Percentiles rank a stretch among this genome's conserved stretches.
phyloP scores from a whole-genome alignment of 1,284 basidiomycete species.

The Pyrrhoderma lamaoense region DNA sequence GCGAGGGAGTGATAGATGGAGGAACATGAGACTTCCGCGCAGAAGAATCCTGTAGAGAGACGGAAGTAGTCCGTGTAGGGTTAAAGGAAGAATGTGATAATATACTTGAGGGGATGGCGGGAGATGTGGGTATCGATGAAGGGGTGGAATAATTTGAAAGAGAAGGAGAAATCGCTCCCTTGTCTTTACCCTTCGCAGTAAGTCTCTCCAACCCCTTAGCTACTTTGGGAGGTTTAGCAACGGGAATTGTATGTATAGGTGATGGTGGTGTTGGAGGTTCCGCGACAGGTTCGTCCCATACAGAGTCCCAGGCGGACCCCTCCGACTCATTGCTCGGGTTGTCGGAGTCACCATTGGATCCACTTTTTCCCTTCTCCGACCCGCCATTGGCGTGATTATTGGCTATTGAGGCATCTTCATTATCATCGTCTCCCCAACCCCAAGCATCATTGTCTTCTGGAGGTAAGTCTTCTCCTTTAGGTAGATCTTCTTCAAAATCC shows the following conservation, averaged over 20 bases:
- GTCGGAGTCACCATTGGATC: slow-evolving; percentile 21
- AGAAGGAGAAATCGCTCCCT: slow-evolving; percentile 21
- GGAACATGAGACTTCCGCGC: neutral
- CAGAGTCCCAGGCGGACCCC: slow-evolving; percentile 44
- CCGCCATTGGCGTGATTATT: neutral
- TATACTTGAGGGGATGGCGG: slow-evolving; percentile 18
- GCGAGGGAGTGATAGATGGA: neutral
- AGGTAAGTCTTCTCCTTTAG: slow-evolving; percentile 13
- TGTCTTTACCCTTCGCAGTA: slow-evolving; percentile 44
- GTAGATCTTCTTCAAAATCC: slow-evolving; percentile 28
- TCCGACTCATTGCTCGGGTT: slow-evolving; percentile 22
- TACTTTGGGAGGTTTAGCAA: slow-evolving; percentile 35
- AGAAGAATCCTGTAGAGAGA: neutral
- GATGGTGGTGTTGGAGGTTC: slow-evolving; percentile 20
- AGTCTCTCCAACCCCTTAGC: slow-evolving; percentile 53
- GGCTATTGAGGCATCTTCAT: neutral
- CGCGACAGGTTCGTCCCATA: slow-evolving; percentile 45
- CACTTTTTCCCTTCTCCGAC: slow-evolving; percentile 15
- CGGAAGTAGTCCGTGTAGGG: slow-evolving; percentile 1
- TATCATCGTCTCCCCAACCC: slow-evolving; percentile 50
- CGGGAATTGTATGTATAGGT: slow-evolving; percentile 23
- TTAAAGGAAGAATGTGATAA: slow-evolving; percentile 2
- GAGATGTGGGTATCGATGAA: slow-evolving; percentile 17
- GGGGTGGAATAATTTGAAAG: slow-evolving; percentile 17
- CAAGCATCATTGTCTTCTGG: slow-evolving; percentile 47